Evolutionary conservation across 305 asterid genomes (phyloP), one percentile per base, ranked within the genome.

Genomic region (Fraxinus nigra): DNA sequence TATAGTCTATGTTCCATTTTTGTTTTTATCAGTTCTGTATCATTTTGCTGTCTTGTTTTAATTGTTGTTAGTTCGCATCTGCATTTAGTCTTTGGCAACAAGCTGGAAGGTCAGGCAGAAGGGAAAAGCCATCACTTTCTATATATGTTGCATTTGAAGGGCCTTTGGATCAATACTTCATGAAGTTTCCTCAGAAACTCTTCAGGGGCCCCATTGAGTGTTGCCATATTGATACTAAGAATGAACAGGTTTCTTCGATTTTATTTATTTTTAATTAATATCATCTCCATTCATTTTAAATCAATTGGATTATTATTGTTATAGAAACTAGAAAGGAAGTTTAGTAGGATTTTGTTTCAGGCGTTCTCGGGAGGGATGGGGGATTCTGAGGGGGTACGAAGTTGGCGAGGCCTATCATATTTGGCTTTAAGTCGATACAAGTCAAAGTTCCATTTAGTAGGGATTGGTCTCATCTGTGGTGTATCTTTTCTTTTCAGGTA

Each of bases 31-130:
- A 34, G 63, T 86, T 81, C 59, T 35, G 16, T 80, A 79, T 46
- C 26, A 11, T 13, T 81, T 65, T 84, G 28, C 75, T 48, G 51
- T 74, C 51, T 54, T 80, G 30, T 79, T 78, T 48, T 78, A 40
- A 80, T 76, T 80, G 80, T 11, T 74, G 20, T 43, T 76, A 18
- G 32, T 78, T 83, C 40, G 65, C 83, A 34, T 90, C 74, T 80
- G 75, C 80, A 20, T 80, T 65, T 81, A 94, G 98, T 88, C 88
- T 96, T 74, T 91, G 98, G 98, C 98, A 96, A 89, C 99, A 96
- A 91, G 98, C 98, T 85, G 98, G 99, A 86, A 92, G 98, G 86
- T 91, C 99, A 33, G 99, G 99, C 76, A 90, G 99, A 86, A 88
- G 99, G 90, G 99, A 87, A 85, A 94, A 88, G 56, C 84, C 93